Conservation (phyloP, 2,329 filamentous ascomycete genomes). For the Monosporascus sp. region DNA sequence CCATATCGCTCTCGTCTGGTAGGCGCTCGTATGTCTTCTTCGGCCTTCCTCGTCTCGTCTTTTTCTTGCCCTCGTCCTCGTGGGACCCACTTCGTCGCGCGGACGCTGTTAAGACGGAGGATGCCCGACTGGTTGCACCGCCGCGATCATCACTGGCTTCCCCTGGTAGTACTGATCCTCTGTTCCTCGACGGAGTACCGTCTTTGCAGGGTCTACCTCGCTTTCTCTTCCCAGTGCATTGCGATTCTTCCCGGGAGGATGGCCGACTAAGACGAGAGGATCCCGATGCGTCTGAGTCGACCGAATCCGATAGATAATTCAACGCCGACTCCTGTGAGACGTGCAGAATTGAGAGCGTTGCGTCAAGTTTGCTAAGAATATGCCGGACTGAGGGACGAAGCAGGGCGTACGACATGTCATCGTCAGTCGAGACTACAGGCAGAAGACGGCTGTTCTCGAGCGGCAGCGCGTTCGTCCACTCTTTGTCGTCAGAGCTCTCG, state of each 20-base stretch:
- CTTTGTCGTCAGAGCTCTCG: constrained; percentile 8
- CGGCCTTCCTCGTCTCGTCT: constrained; percentile 31
- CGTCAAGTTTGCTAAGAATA: constrained; percentile 64
- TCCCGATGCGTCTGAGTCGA: constrained; percentile 19
- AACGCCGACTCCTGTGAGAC: constrained; percentile 53
- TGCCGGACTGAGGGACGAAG: constrained; percentile 66
- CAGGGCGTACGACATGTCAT: constrained; percentile 59
- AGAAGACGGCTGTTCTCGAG: constrained; percentile 20
- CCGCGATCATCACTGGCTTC: background rate
- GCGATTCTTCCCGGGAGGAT: constrained; percentile 6
- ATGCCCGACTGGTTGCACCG: background rate
- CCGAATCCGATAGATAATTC: constrained; percentile 20
- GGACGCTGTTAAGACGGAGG: too few relatives aligned
- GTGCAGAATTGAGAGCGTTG: constrained; percentile 65
- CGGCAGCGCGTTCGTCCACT: background rate
- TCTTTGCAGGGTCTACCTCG: constrained; percentile 12
- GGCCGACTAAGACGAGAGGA: constrained; percentile 8
- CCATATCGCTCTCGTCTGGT: constrained; percentile 39
- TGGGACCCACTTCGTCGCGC: background rate
- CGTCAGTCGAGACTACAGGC: constrained; percentile 62
- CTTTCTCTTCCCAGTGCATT: constrained; percentile 3
- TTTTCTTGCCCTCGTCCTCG: constrained; percentile 7
- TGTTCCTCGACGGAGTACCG: constrained; percentile 3
- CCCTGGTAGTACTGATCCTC: background rate
- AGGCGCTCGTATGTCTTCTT: constrained; percentile 32